Conservation (phyloP, 2,329 filamentous ascomycete species). For the Neonectria sp. region DNA sequence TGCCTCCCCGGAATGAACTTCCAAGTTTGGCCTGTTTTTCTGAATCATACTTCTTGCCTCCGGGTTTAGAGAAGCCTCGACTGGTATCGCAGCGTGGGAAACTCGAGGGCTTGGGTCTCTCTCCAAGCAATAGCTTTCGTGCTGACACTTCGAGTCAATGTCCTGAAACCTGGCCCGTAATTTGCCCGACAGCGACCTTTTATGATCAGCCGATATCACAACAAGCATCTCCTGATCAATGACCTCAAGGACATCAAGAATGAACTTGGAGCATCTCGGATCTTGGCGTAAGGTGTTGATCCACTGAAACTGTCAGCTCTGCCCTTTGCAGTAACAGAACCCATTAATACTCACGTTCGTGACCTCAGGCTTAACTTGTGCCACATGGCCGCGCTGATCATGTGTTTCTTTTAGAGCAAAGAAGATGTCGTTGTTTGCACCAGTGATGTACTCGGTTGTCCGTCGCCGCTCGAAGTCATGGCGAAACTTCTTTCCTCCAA, state of each 20-base stretch:
- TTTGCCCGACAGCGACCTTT: background rate
- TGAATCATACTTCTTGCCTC: background rate
- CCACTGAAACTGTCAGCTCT: slow-evolving; percentile 14
- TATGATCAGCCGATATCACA: background rate
- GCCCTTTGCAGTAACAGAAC: background rate
- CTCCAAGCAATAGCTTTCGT: background rate
- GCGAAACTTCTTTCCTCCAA: slow-evolving; percentile 4
- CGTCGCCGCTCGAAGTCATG: background rate
- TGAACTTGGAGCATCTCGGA: background rate
- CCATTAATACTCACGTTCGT: slow-evolving; percentile 6
- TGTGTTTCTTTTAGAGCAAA: background rate
- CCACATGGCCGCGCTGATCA: background rate
- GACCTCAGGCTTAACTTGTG: slow-evolving; percentile 25
- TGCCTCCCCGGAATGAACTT: background rate
- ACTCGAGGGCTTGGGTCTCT: background rate
- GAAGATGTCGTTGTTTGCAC: slow-evolving; percentile 7
- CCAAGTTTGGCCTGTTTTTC: background rate
- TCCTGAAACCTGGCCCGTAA: background rate
- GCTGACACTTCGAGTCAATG: background rate
- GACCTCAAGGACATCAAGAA: slow-evolving; percentile 13
- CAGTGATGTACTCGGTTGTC: slow-evolving; percentile 5
- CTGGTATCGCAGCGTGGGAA: background rate
- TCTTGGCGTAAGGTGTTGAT: background rate
- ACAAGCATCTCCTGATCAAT: slow-evolving; percentile 27
- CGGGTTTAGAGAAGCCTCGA: slow-evolving; percentile 4